Percentiles rank a stretch among this genome's conserved stretches.
Evolutionary conservation across 2,329 filamentous ascomycete genomes (phyloP).

Genomic region (Pyrenophora teres): DNA sequence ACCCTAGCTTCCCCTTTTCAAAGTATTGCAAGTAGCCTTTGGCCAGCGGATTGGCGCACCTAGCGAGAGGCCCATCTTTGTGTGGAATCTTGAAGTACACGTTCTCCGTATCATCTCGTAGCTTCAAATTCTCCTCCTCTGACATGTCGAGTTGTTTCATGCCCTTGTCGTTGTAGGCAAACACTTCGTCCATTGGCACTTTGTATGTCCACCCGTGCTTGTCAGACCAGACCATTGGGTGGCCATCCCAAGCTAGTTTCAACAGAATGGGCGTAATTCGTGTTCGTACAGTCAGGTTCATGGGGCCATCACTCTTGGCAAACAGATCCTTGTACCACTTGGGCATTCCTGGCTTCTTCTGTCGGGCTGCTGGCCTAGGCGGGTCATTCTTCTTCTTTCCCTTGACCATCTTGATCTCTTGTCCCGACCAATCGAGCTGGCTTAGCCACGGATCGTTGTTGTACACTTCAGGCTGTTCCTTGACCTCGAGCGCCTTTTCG

Average conservation of each 20-base stretch:
- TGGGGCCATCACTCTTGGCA: slow-evolving; percentile 66
- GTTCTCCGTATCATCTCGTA: slow-evolving; percentile 69
- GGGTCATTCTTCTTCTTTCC: slow-evolving; percentile 85
- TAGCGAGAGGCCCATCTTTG: slow-evolving; percentile 85
- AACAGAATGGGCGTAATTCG: slow-evolving; percentile 85
- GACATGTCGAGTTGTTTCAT: slow-evolving; percentile 80
- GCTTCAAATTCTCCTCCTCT: slow-evolving; percentile 64
- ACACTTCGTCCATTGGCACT: slow-evolving; percentile 66
- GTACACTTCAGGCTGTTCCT: slow-evolving; percentile 70
- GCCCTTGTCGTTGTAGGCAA: slow-evolving; percentile 71
- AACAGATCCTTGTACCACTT: slow-evolving; percentile 96
- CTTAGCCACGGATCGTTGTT: slow-evolving; percentile 84
- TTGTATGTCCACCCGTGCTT: slow-evolving; percentile 91
- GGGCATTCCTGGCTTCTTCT: slow-evolving; percentile 94
- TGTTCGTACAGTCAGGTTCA: slow-evolving; percentile 82
- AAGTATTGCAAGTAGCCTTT: slow-evolving; percentile 92
- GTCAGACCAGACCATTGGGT: slow-evolving; percentile 92
- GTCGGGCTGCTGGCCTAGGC: slow-evolving; percentile 74
- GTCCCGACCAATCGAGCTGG: slow-evolving; percentile 94
- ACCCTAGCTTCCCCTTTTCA: slow-evolving; percentile 84
- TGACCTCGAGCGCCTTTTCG: slow-evolving; percentile 76
- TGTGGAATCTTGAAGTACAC: slow-evolving; percentile 93
- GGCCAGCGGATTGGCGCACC: slow-evolving; percentile 85
- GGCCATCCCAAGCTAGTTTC: slow-evolving; percentile 82
- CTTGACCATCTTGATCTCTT: slow-evolving; percentile 89